These are phyloP conservation scores for Salvia hispanica DNA, from an alignment of 257 asterid genomes.

Conservation along the genomic window DNA sequence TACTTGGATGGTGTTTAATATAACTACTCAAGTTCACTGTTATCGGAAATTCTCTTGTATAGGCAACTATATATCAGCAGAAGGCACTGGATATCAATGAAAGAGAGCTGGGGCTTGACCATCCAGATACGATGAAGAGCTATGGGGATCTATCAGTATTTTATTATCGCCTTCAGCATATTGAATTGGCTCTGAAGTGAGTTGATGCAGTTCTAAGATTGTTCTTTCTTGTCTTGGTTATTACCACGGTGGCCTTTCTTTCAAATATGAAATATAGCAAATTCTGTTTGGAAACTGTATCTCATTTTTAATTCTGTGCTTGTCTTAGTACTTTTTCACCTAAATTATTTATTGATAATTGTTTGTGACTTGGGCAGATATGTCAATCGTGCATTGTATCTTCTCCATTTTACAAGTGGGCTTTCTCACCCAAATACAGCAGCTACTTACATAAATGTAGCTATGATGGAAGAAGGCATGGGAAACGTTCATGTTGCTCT, in stretches of 20 bases:
- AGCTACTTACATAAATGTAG: conserved; percentile 96
- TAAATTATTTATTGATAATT: too few relatives aligned
- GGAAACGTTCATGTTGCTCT: conserved; percentile 99
- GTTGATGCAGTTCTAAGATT: conserved; percentile 40
- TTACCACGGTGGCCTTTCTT: not conserved
- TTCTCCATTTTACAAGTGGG: conserved; percentile 96
- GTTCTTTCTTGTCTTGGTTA: conserved; percentile 9
- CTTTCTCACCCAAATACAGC: conserved; percentile 99
- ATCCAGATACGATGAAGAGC: conserved; percentile 99
- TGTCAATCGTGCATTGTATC: conserved; percentile 95
- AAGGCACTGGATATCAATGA: conserved; percentile 97
- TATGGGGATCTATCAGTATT: conserved; percentile 98
- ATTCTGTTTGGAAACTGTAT: conserved; percentile 17
- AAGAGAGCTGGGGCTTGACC: conserved; percentile 99
- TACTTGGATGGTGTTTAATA: not conserved
- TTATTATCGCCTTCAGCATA: conserved; percentile 97
- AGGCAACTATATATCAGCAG: conserved; percentile 98
- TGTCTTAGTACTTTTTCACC: too few relatives aligned
- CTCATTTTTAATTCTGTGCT: not conserved
- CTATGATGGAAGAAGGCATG: conserved; percentile 99
- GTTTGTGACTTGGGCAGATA: conserved; percentile 50
- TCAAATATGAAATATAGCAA: not conserved
- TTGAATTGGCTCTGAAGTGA: conserved; percentile 94
- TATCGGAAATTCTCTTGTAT: conserved; percentile 32
- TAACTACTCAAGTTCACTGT: conserved; percentile 23